These are phyloP conservation scores for Fusarium sp. DNA, from an alignment of 2,329 filamentous ascomycete species.

Conservation along the genomic window DNA sequence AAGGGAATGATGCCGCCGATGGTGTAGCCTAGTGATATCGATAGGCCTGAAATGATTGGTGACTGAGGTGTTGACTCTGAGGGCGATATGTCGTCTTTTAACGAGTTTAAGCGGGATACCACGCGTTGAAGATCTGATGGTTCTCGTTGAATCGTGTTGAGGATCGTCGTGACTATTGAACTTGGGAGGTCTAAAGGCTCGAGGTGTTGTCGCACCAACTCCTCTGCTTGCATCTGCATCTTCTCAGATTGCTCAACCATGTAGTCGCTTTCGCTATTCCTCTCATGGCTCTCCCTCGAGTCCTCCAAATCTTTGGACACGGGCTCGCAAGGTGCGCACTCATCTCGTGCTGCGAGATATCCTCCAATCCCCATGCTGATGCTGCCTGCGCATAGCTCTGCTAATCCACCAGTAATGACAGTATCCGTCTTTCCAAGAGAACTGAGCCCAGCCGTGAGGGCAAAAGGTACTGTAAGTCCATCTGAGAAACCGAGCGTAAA, in stretches of 20 bases:
- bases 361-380: slow-evolving; percentile 80
- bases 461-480: slow-evolving; percentile 79
- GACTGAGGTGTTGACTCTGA: slow-evolving; percentile 19
- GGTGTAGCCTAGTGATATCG: slow-evolving; percentile 69
- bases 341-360: slow-evolving; percentile 67
- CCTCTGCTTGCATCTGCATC: slow-evolving; percentile 8
- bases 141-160: slow-evolving; percentile 36
- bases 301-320: slow-evolving; percentile 34
- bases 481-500: slow-evolving; percentile 79
- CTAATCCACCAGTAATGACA: slow-evolving; percentile 73
- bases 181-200: slow-evolving; percentile 44
- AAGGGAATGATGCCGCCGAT: slow-evolving; percentile 70
- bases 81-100: slow-evolving; percentile 6
- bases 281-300: slow-evolving; percentile 26
- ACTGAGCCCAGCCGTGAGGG: slow-evolving; percentile 74
- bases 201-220: slow-evolving; percentile 46
- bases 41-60: slow-evolving; percentile 62
- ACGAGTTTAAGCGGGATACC: slow-evolving; percentile 29
- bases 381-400: slow-evolving; percentile 75
- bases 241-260: slow-evolving; percentile 17
- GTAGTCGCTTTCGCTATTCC: slow-evolving; percentile 10
- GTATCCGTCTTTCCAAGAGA: slow-evolving; percentile 68
- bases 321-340: background rate
- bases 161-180: slow-evolving; percentile 34
- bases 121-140: slow-evolving; percentile 46